Base-by-base conservation (phyloP, 768 basidiomycete genomes). In the Kwoniella sp. region DNA sequence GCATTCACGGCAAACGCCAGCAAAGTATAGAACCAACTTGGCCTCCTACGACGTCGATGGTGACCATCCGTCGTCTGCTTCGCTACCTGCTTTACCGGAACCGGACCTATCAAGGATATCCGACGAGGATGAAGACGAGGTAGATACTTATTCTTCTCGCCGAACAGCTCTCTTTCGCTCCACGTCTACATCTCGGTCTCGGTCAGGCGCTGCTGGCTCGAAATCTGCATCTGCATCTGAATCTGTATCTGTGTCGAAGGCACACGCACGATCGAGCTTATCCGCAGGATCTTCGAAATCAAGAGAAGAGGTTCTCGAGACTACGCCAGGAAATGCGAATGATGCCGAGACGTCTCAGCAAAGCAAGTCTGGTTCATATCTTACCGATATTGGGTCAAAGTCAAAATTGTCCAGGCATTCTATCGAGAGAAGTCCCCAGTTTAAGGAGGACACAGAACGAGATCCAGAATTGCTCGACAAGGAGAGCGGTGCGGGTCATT, bases 31-130 rank as follows among this genome's bases (percentile, higher is more conserved):
- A 50, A 23, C 37, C 64, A 56, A 34, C 45, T 31, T n/a, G 51
- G 47, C 28, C 63, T 55, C n/a, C 28, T 55, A 17, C 9, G n/a
- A 23, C 1, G 5, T 17, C 28, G 3, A n/a, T 11, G 26, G 22
- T 20, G 34, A 57, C 4, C 29, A 34, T 23, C 50, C 58, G 22
- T 31, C 57, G 17, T 69, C 63, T 31, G 47, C 58, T 1, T 41
- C 67, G 8, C 66, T 75, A 7, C 73, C 73, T 20, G 68, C 71
- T 2, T 55, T 72, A 4, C 73, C 73, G 3, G 68, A 72, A 58
- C 71, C 73, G 4, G 68, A 70, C 8, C 31, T 34, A 2, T 45
- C 30, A 15, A 23, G 23, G 8, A n/a, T 28, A 15, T 37, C 58
- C 1, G 71, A 72, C 11, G 63, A 55, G 30, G 52, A 72, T 3